Evolutionary conservation across 805 yeast genomes (phyloP), one percentile per base, ranked within the genome.

Genomic region (Sungouiozyma ichnusensis): DNA sequence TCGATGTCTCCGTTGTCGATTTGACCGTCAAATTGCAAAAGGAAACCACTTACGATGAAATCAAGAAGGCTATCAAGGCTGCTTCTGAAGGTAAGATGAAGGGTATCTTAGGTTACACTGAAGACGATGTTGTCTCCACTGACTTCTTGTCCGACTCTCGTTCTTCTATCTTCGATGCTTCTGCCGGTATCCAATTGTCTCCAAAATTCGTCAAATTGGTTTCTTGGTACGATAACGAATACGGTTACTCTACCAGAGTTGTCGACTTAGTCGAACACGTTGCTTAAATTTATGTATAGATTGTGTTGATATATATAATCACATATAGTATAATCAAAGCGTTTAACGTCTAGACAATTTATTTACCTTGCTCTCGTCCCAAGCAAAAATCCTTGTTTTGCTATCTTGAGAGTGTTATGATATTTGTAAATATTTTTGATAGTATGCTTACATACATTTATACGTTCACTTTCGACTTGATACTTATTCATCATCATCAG

Each of bases 201-300:
- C 81, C 81, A 65, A 73, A 73, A 53, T 78, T 78, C 71, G 81
- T 77, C 62, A 78, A 78, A 69, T 73, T 78, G 68, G 69, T 78
- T 60, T 66, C 83, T 46, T 78, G 83, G 84, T 78, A 77, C 72
- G 85, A 78, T 66, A 78, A 78, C 68, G 85, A 78, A 70, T 77
- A 63, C 70, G 84, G 84, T 68, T 78, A 78, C 77, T 76, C 81
- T 55, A 74, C 80, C 71, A 76, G 85, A 74, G 85, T 78, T 53
- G 81, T 77, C 55, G 85, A 78, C 67, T 73, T 78, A 65, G 72
- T 77, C 57, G 72, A 75, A 66, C 76, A 72, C 71, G 76, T 77
- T 62, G 79, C 81, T 55, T 40, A 34, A 17, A 32, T 64, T 64
- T 31, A 50, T 50, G 47, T 52, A 52, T 49, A 50, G 39, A n/a